Conservation (phyloP, 495 filamentous ascomycete species). For the Talaromyces nanjingensis region DNA sequence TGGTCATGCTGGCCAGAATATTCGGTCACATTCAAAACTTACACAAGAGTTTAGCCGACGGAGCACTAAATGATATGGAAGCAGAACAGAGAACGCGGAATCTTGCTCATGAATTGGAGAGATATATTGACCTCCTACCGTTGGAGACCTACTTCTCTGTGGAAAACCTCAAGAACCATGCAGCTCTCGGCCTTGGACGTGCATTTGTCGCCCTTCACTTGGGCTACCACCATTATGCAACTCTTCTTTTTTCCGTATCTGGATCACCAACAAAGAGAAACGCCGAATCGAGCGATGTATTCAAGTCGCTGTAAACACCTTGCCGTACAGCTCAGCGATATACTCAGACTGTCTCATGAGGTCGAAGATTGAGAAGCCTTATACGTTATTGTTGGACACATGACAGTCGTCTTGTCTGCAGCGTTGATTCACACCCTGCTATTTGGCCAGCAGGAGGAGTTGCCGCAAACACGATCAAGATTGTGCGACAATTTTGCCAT, state of each 20-base stretch:
- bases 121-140: not conserved
- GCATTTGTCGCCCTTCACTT: conserved; percentile 24
- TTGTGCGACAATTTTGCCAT: conserved; percentile 21
- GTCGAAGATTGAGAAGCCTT: not conserved
- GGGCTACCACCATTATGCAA: conserved; percentile 23
- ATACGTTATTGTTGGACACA: not conserved
- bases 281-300: not conserved
- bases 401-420: conserved; percentile 18
- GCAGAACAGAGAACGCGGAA: not conserved
- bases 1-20: not conserved
- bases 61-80: not conserved
- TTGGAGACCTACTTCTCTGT: not conserved
- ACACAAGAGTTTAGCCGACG: not conserved
- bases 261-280: not conserved
- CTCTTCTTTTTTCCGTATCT: conserved; percentile 13
- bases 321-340: not conserved
- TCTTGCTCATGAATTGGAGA: not conserved
- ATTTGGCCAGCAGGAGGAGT: conserved; percentile 19
- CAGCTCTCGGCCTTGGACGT: conserved; percentile 15
- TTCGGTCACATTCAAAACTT: not conserved
- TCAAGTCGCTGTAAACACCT: not conserved
- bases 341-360: not conserved
- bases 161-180: conserved; percentile 16
- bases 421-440: conserved; percentile 21
- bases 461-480: conserved; percentile 15